Conservation (phyloP, 2,329 filamentous ascomycete species). For the Calonectria ilicicola region DNA sequence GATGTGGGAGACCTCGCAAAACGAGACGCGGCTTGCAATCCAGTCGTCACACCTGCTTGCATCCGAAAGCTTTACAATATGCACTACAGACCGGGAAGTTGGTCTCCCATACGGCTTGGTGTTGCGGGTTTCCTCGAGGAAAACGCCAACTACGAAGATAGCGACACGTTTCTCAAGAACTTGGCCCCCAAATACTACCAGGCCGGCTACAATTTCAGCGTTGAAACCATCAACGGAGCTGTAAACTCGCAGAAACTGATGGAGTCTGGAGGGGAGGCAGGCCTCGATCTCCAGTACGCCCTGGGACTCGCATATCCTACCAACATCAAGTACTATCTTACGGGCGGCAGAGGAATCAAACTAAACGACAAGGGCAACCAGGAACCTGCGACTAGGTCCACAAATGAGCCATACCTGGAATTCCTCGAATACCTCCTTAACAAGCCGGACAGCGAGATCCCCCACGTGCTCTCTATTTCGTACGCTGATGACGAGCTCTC, state of each 20-base stretch:
- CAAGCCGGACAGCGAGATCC: conserved; percentile 57
- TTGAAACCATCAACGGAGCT: conserved; percentile 57
- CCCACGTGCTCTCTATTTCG: conserved; percentile 68
- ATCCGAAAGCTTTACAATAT: conserved; percentile 61
- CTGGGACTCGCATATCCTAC: conserved; percentile 59
- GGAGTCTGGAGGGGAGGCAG: conserved; percentile 57
- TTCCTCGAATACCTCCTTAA: conserved; percentile 63
- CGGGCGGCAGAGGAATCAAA: conserved; percentile 57
- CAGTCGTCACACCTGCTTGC: conserved; percentile 53
- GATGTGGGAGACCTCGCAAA: conserved; percentile 27
- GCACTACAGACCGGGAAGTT: conserved; percentile 45
- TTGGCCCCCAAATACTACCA: conserved; percentile 50
- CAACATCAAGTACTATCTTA: conserved; percentile 58
- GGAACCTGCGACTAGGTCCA: conserved; percentile 42
- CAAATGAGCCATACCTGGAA: conserved; percentile 70
- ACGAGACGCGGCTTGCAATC: conserved; percentile 46
- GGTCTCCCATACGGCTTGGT: conserved; percentile 54
- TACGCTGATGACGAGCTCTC: conserved; percentile 70
- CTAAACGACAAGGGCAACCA: conserved; percentile 53
- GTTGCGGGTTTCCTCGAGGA: conserved; percentile 64
- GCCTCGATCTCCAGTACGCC: conserved; percentile 62
- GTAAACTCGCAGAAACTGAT: conserved; percentile 55
- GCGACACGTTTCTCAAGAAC: conserved; percentile 51
- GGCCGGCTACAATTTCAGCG: conserved; percentile 52
- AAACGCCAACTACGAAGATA: conserved; percentile 58